phyloP scores from a whole-genome alignment of 768 basidiomycete genomes.

The Lactarius tabidus region DNA sequence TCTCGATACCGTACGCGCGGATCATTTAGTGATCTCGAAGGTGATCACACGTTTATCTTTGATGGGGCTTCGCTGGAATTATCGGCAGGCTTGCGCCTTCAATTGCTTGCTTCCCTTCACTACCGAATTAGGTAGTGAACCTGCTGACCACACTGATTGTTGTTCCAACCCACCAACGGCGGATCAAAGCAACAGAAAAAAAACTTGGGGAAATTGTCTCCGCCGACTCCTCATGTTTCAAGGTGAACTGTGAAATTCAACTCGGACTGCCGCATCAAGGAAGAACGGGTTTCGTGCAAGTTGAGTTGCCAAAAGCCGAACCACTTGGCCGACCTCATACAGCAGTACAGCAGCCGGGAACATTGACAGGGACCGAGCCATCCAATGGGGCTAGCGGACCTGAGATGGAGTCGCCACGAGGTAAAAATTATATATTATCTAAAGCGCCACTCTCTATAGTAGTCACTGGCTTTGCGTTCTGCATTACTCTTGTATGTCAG shows the following conservation, averaged over 20 bases:
- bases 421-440: background rate
- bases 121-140: background rate
- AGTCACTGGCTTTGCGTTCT: background rate
- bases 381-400: background rate
- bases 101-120: constrained; percentile 7
- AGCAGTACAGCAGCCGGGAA: background rate
- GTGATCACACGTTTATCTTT: constrained; percentile 10
- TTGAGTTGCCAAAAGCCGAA: background rate
- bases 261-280: background rate
- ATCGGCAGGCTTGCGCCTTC: background rate
- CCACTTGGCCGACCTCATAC: background rate
- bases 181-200: background rate
- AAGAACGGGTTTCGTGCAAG: too few relatives aligned
- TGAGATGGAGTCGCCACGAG: background rate
- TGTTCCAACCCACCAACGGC: background rate
- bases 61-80: constrained; percentile 16
- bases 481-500: background rate
- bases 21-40: constrained; percentile 16
- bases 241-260: background rate
- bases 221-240: background rate
- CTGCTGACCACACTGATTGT: background rate
- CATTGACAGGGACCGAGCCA: background rate
- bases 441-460: background rate
- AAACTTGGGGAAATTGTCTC: background rate
- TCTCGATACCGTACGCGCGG: constrained; percentile 7